These are phyloP conservation scores for Lasiodiplodia sp. DNA, from an alignment of 2,329 filamentous ascomycete genomes.

Conservation along the genomic window DNA sequence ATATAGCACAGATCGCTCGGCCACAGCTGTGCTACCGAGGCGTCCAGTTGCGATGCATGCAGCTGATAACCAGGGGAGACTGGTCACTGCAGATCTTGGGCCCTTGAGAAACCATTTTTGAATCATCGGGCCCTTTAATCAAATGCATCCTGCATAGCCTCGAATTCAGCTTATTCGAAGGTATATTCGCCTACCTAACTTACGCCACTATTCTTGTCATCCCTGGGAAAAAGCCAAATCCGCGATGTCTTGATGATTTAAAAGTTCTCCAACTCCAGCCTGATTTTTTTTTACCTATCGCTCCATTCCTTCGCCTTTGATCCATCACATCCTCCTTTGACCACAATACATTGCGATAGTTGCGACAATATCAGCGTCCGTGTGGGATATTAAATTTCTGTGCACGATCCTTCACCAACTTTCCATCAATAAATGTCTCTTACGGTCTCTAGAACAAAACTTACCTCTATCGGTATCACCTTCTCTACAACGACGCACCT, in stretches of 20 bases:
- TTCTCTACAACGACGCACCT: not conserved
- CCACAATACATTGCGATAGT: no score
- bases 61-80: not conserved
- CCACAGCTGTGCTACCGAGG: not conserved
- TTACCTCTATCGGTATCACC: not conserved
- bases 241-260: no score
- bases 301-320: no score
- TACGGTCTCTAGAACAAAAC: no score
- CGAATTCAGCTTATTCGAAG: not conserved
- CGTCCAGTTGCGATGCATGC: no score
- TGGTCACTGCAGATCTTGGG: not conserved
- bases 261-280: not conserved
- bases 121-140: not conserved
- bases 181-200: not conserved
- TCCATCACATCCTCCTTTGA: no score
- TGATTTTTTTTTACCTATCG: not conserved
- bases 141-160: not conserved
- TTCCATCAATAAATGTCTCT: no score
- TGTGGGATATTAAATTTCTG: no score
- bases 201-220: not conserved
- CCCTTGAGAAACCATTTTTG: not conserved
- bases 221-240: not conserved
- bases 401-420: no score
- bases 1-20: not conserved
- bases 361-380: no score